Conservation (phyloP, 2,329 filamentous ascomycete genomes). For the Xylaria sp. region DNA sequence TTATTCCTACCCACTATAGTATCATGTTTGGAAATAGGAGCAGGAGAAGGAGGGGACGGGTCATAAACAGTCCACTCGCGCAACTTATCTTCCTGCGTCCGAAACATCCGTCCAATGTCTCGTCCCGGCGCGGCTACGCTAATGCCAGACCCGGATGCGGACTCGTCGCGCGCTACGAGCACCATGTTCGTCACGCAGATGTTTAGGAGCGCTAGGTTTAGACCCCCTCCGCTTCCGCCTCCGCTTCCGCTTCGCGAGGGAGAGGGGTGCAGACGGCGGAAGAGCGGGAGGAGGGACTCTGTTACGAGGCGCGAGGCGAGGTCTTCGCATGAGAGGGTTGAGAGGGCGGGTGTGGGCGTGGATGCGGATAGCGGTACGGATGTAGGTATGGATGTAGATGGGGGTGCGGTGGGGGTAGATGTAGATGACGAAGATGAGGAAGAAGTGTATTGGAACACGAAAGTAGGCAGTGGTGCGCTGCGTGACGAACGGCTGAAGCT, state of each 20-base stretch:
- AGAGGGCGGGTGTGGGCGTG: neutral
- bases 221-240: slow-evolving; percentile 62
- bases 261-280: slow-evolving; percentile 78
- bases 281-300: slow-evolving; percentile 76
- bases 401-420: neutral
- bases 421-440: neutral
- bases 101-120: slow-evolving; percentile 87
- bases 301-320: slow-evolving; percentile 75
- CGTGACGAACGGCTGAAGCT: slow-evolving; percentile 77
- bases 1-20: neutral
- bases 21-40: neutral
- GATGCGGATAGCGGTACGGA: neutral
- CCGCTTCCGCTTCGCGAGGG: slow-evolving; percentile 58
- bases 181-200: slow-evolving; percentile 89
- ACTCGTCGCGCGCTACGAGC: slow-evolving; percentile 56
- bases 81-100: slow-evolving; percentile 74
- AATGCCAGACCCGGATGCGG: slow-evolving; percentile 40
- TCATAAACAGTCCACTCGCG: slow-evolving; percentile 73
- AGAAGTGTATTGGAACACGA: slow-evolving; percentile 71
- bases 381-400: slow-evolving; percentile 3
- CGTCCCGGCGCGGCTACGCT: slow-evolving; percentile 71
- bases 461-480: slow-evolving; percentile 77
- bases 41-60: slow-evolving; percentile 29
- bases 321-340: slow-evolving; percentile 51
- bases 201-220: slow-evolving; percentile 87